Evolutionary conservation across 129 eudicot genomes (phyloP).

Genomic region (Ambrosia trifida): DNA sequence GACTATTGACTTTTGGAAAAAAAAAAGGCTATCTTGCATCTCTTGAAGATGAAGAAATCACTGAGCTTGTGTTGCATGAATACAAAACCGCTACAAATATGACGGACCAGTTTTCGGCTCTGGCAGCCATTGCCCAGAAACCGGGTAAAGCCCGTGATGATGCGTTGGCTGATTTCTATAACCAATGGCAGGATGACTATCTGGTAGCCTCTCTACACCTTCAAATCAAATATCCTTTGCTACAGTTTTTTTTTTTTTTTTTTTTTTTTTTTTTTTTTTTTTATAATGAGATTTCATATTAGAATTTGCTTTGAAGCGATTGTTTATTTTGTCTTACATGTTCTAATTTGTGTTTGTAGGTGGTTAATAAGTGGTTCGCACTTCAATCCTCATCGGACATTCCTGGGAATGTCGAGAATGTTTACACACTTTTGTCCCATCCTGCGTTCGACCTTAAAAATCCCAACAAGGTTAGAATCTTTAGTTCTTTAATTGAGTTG

Average conservation of each 20-base stretch:
- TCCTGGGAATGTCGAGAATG: slow-evolving; percentile 94
- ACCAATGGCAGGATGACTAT: slow-evolving; percentile 87
- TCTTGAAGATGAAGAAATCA: slow-evolving; percentile 62
- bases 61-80: slow-evolving; percentile 81
- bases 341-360: slow-evolving; percentile 40
- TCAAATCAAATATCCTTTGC: background rate
- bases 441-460: slow-evolving; percentile 91
- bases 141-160: slow-evolving; percentile 81
- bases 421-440: slow-evolving; percentile 66
- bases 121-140: slow-evolving; percentile 83
- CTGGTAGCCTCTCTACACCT: slow-evolving; percentile 49
- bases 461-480: slow-evolving; percentile 75
- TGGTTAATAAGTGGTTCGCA: slow-evolving; percentile 87
- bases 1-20: slow-evolving; percentile 15
- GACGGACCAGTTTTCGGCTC: slow-evolving; percentile 94
- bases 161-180: slow-evolving; percentile 80
- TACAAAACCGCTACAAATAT: slow-evolving; percentile 80
- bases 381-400: slow-evolving; percentile 91
- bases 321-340: slow-evolving; percentile 1
- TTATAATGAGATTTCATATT: background rate
- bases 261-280: background rate
- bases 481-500: background rate
- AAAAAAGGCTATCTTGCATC: slow-evolving; percentile 83
- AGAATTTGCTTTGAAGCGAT: background rate
- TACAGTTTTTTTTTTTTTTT: background rate